A percentile compares a stretch with the other conserved stretches of the same genome.
Evolutionary conservation across 306 rosid genomes (phyloP).

Genomic region (Prunus campanulata): DNA sequence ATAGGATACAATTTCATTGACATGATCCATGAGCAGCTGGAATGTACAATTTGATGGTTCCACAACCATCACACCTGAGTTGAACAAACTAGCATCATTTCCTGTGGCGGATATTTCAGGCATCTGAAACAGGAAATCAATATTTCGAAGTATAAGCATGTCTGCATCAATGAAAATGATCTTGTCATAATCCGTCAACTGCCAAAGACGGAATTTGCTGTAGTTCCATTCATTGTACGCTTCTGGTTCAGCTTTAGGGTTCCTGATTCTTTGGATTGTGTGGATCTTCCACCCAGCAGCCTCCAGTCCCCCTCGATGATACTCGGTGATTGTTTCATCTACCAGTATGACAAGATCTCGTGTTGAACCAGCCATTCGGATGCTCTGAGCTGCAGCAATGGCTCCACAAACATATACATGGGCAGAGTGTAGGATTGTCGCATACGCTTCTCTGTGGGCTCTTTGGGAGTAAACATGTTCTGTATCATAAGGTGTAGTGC

Average conservation of each 20-base stretch:
- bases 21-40: constrained; percentile 76
- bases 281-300: constrained; percentile 91
- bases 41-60: constrained; percentile 87
- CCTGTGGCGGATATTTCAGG: constrained; percentile 83
- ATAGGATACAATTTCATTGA: constrained; percentile 75
- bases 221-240: constrained; percentile 96
- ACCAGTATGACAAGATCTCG: constrained; percentile 85
- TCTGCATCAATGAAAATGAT: constrained; percentile 88
- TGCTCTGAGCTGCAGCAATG: constrained; percentile 82
- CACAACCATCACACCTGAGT: constrained; percentile 83
- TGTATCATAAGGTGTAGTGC: constrained; percentile 24
- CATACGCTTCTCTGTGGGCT: constrained; percentile 74
- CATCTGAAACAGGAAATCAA: constrained; percentile 83
- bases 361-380: constrained; percentile 84
- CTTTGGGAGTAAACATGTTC: constrained; percentile 60
- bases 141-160: constrained; percentile 71
- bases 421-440: constrained; percentile 89
- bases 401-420: constrained; percentile 87
- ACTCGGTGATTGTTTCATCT: constrained; percentile 66
- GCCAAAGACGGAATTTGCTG: constrained; percentile 93
- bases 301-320: constrained; percentile 73
- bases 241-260: constrained; percentile 81
- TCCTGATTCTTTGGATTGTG: constrained; percentile 76
- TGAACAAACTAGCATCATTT: constrained; percentile 75
- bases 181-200: constrained; percentile 81